Percentiles rank a stretch among this genome's conserved stretches.
Conservation (phyloP, 2,329 filamentous ascomycete species). For the Nemania bipapillata region DNA sequence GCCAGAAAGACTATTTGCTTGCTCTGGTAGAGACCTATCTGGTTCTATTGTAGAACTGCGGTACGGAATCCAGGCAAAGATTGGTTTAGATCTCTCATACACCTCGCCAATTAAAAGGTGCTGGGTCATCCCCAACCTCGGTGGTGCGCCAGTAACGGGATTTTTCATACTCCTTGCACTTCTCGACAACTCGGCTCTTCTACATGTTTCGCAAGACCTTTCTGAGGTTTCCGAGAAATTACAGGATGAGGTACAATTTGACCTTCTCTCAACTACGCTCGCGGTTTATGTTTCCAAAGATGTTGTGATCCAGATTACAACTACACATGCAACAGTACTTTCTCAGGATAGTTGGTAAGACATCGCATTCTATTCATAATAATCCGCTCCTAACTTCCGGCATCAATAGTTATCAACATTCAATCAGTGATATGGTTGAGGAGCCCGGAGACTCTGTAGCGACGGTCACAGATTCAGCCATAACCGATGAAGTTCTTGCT, state of each 20-base stretch:
- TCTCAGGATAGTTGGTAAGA: conserved; percentile 54
- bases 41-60: conserved; percentile 76
- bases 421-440: conserved; percentile 51
- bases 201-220: conserved; percentile 63
- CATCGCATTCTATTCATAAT: conserved; percentile 9
- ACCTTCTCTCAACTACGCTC: conserved; percentile 65
- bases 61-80: conserved; percentile 74
- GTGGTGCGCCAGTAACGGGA: conserved; percentile 42
- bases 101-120: conserved; percentile 61
- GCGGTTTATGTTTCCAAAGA: conserved; percentile 53
- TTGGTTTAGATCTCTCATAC: conserved; percentile 68
- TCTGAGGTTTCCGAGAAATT: conserved; percentile 58
- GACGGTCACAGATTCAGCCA: conserved; percentile 58
- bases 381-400: conserved; percentile 25
- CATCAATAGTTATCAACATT: conserved; percentile 48
- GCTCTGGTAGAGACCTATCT: conserved; percentile 70
- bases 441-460: conserved; percentile 42
- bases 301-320: conserved; percentile 66
- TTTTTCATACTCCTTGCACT: conserved; percentile 61
- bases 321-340: conserved; percentile 57
- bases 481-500: conserved; percentile 54
- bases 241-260: conserved; percentile 59
- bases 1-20: conserved; percentile 72
- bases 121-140: conserved; percentile 61
- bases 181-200: conserved; percentile 60